Conservation (phyloP, 139 green algal genomes). For the Closterium sp. region DNA sequence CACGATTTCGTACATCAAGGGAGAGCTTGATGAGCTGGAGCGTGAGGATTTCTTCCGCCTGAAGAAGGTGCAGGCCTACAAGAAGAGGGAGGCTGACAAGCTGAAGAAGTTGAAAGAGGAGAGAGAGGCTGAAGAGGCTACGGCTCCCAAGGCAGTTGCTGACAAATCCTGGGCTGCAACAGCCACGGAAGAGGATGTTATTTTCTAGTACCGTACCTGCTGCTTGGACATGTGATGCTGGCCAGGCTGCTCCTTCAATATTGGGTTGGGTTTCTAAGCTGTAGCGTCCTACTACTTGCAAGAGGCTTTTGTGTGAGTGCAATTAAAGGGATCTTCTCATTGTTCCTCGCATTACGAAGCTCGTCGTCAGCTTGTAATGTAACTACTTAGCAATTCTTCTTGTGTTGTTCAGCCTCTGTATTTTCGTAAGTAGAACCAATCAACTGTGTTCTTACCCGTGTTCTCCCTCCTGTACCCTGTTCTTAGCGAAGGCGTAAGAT, state of each 20-base stretch:
- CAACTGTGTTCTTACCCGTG: not conserved
- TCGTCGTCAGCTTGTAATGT: no score
- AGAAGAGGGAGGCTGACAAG: constrained; percentile 68
- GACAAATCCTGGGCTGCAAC: not conserved
- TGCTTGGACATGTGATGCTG: not conserved
- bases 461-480: not conserved
- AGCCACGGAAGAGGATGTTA: not conserved
- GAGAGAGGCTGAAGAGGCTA: not conserved
- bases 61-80: constrained; percentile 91
- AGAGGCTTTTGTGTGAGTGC: not conserved
- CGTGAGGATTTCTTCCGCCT: constrained; percentile 99
- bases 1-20: constrained; percentile 99
- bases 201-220: not conserved
- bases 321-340: no score
- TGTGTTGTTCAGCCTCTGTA: no score
- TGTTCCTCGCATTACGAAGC: no score
- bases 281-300: not conserved
- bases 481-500: not conserved
- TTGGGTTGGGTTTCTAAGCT: not conserved
- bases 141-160: not conserved
- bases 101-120: constrained; percentile 7
- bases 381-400: no score
- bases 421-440: no score
- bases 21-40: constrained; percentile 98
- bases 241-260: not conserved